Base-by-base conservation (phyloP, 1,284 basidiomycete species). In the Trichosporon asahii region DNA sequence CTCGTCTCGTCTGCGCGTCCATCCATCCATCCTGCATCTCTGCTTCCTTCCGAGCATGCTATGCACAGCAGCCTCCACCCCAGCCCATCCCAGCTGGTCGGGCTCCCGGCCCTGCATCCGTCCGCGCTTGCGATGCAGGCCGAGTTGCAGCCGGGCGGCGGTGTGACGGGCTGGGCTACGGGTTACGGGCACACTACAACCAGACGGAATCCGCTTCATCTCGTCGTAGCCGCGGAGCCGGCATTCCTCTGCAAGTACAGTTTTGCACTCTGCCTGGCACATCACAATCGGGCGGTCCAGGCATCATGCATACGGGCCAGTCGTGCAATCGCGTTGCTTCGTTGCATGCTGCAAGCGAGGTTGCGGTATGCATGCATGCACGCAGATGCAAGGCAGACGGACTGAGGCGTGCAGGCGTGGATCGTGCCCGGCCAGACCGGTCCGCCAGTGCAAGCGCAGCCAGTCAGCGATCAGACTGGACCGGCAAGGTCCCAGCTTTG, bases 401-500 rank as follows among this genome's bases (percentile, higher is more conserved):
- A 31, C 57, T 9, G 8, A 61, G 27, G 57, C 15, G 29, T 31
- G 27, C 14, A 61, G 27, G 57, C 29, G 57, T 31, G 27, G 57
- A 31, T 29, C 27, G 57, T 57, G 55, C 57, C 29, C 57, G 57
- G 57, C 57, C 29, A 29, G 27, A 12, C 29, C 25, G 55, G 21
- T 55, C 23, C 53, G 55, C 55, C 55, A 31, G 27, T n/a, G 25
- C 27, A 14, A 21, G 7, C n/a, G 57, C 57, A 29, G 57, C 57
- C 57, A 61, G 57, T 61, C 57, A 61, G 57, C 29, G 27, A n/a
- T 61, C 57, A 61, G 57, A 33, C 57, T 31, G 57, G 9, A 37
- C 35, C 35, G 14, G 12, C 53, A 23, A 27, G 25, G 27, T n/a
- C 57, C 29, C 15, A 33, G 57, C 21, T 8, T 8, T 18, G 27